phyloP scores from a whole-genome alignment of 306 rosid species.

The Psophocarpus tetragonolobus region DNA sequence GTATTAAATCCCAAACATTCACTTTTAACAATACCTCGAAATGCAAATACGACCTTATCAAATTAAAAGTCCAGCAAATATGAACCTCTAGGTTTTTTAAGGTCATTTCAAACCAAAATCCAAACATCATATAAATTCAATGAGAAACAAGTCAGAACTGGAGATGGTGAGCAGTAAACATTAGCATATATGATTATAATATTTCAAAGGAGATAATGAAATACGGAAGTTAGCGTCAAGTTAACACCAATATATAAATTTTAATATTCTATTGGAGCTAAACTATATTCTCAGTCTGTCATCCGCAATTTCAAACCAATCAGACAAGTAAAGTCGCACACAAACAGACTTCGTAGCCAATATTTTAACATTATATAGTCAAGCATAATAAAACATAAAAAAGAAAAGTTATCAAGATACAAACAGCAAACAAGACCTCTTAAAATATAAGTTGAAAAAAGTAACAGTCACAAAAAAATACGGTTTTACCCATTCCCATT shows the following conservation, averaged over 20 bases:
- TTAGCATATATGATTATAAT: background rate
- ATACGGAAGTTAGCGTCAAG: background rate
- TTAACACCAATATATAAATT: background rate
- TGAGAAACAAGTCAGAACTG: background rate
- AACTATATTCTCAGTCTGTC: background rate
- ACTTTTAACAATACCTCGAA: background rate
- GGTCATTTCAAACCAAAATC: background rate
- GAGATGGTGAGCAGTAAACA: slow-evolving; percentile 15
- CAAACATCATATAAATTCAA: slow-evolving; percentile 19
- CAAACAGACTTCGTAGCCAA: background rate
- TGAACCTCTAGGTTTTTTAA: background rate
- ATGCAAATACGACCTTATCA: background rate
- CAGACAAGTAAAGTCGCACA: background rate
- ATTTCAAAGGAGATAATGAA: background rate
- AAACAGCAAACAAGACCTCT: too few species aligned
- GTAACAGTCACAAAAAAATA: too few species aligned
- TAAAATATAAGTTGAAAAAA: too few species aligned
- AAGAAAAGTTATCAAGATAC: background rate
- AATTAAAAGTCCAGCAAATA: background rate
- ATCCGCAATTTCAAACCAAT: background rate
- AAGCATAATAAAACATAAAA: too few species aligned
- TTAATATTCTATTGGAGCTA: background rate
- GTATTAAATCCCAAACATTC: background rate
- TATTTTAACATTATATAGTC: background rate
- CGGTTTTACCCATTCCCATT: background rate